Conservation (phyloP, 768 basidiomycete genomes). For the Rubroboletus satanas region DNA sequence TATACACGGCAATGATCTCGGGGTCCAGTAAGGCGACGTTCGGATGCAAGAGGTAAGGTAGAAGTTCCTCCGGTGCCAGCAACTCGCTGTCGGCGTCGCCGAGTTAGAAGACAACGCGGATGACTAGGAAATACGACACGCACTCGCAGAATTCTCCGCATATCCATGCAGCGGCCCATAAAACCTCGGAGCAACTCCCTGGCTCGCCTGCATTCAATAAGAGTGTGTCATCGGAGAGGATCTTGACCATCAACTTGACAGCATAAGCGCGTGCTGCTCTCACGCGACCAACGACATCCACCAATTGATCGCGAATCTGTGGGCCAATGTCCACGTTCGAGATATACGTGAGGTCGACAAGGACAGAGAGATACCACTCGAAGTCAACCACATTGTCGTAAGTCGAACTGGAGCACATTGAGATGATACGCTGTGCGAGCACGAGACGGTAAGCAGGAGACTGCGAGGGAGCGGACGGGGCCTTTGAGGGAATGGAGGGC, state of each 20-base stretch:
- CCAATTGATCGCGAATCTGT: slow-evolving; percentile 77
- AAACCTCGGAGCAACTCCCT: slow-evolving; percentile 75
- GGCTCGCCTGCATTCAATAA: slow-evolving; percentile 62
- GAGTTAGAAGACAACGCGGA: neutral
- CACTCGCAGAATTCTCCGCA: slow-evolving; percentile 93
- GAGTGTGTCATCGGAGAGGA: slow-evolving; percentile 77
- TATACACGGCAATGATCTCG: slow-evolving; percentile 70
- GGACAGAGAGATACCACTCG: slow-evolving; percentile 95
- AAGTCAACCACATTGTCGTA: slow-evolving; percentile 91
- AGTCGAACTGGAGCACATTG: slow-evolving; percentile 77
- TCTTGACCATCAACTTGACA: slow-evolving; percentile 76
- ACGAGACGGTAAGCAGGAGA: slow-evolving; percentile 84
- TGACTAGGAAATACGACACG: slow-evolving; percentile 25
- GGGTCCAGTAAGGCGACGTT: slow-evolving; percentile 53
- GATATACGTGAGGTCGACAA: slow-evolving; percentile 87
- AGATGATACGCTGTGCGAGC: slow-evolving; percentile 77
- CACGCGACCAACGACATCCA: slow-evolving; percentile 85
- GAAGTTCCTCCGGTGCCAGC: slow-evolving; percentile 68
- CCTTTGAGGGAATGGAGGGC: slow-evolving; percentile 35
- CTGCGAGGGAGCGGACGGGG: slow-evolving; percentile 52
- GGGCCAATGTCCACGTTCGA: slow-evolving; percentile 74
- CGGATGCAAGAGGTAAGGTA: slow-evolving; percentile 65
- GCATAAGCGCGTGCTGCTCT: slow-evolving; percentile 71
- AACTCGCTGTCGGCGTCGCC: slow-evolving; percentile 53
- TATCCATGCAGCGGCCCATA: slow-evolving; percentile 96